phyloP scores from a whole-genome alignment of 352 stramenopile species.

The Globisporangium okanoganense region DNA sequence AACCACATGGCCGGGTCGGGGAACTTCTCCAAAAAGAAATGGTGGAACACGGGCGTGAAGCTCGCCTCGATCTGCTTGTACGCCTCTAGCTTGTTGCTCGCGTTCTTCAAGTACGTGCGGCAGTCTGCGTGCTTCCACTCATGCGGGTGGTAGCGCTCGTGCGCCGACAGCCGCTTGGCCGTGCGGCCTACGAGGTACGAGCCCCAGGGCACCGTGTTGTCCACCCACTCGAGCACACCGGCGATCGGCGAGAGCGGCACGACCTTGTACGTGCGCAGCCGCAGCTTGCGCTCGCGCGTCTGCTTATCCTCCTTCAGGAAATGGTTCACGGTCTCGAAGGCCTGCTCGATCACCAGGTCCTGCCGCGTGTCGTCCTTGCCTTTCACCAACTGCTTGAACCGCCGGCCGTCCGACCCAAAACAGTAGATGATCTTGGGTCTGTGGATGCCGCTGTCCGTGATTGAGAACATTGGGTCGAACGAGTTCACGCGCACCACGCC shows the following conservation, averaged over 20 bases:
- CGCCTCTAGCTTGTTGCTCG: slow-evolving; percentile 65
- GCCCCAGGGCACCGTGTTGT: slow-evolving; percentile 94
- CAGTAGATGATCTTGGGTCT: slow-evolving; percentile 98
- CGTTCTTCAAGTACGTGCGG: slow-evolving; percentile 68
- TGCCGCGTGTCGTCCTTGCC: slow-evolving; percentile 87
- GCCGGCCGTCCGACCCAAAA: slow-evolving; percentile 88
- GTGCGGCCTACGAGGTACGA: slow-evolving; percentile 83
- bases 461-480: slow-evolving; percentile 91
- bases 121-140: slow-evolving; percentile 91
- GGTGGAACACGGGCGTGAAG: slow-evolving; percentile 97
- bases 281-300: slow-evolving; percentile 67
- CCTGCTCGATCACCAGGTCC: slow-evolving; percentile 89
- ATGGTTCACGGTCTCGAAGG: slow-evolving; percentile 88
- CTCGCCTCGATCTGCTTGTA: slow-evolving; percentile 91
- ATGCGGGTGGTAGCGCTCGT: slow-evolving; percentile 93
- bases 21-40: slow-evolving; percentile 98
- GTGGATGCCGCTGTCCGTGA: slow-evolving; percentile 95
- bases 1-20: slow-evolving; percentile 94
- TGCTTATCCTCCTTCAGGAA: slow-evolving; percentile 72
- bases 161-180: slow-evolving; percentile 65
- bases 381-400: slow-evolving; percentile 96
- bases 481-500: slow-evolving; percentile 78
- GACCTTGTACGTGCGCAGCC: slow-evolving; percentile 97
- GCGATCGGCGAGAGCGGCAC: slow-evolving; percentile 85
- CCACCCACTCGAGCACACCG: slow-evolving; percentile 98